Percentiles rank a stretch among this genome's conserved stretches.
Conservation (phyloP, 2,329 filamentous ascomycete species). For the Colletotrichum sp. region DNA sequence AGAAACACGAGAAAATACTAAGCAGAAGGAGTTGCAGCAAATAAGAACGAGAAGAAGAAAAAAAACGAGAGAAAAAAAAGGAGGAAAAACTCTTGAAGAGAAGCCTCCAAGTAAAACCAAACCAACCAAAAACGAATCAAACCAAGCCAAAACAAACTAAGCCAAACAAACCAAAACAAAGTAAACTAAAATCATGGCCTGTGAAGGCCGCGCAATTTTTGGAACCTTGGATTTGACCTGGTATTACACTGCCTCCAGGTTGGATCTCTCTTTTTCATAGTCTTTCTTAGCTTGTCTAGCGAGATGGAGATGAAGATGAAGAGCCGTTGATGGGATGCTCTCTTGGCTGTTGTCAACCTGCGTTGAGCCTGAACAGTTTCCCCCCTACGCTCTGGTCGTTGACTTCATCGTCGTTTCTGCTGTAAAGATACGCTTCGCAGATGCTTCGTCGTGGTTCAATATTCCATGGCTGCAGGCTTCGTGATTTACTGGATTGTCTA, state of each 20-base stretch:
- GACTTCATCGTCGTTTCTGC: background rate
- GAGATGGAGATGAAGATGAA: background rate
- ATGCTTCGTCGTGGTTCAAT: background rate
- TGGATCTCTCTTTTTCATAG: background rate
- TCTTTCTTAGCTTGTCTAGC: background rate
- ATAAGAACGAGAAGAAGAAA: too few relatives aligned
- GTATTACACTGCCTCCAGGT: background rate
- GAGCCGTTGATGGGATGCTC: background rate
- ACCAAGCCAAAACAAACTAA: background rate
- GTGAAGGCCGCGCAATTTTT: background rate
- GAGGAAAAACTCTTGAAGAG: background rate
- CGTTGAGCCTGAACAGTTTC: background rate
- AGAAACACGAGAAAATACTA: too few relatives aligned
- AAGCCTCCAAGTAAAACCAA: background rate
- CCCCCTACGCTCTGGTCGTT: background rate
- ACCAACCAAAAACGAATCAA: background rate
- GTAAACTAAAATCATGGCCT: background rate
- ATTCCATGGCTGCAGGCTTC: background rate
- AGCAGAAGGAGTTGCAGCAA: too few relatives aligned
- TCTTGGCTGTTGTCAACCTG: background rate
- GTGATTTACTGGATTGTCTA: background rate
- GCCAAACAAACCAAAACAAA: background rate
- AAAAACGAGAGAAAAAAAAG: too few relatives aligned
- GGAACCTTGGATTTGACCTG: background rate
- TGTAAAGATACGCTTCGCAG: background rate